Evolutionary conservation across 495 filamentous ascomycete species (phyloP), one percentile per base, ranked within the genome.

Genomic region (Cryomyces minteri): DNA sequence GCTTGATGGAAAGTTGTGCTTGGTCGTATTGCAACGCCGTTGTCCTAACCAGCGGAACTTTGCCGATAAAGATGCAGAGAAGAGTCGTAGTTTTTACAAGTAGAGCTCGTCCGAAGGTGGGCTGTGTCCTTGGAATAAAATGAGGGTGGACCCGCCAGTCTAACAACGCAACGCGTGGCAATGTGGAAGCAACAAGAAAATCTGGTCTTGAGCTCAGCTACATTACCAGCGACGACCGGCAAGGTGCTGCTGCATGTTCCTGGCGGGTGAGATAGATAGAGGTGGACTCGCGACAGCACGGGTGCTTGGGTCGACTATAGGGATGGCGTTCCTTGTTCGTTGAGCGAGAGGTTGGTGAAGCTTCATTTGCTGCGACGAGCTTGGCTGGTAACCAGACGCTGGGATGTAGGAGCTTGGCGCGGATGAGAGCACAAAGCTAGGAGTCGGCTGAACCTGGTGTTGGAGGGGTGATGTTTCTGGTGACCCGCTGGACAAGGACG

Each of bases 301-400:
- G 32, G 92, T 96, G 49, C 70, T 81, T 32, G 90, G 90, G 72
- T 99, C 94, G 65, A 99, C 80, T 60, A 99, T 99, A 12, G 90
- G 92, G 53, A 99, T 99, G 53, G 90, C 85, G 59, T 94, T 96
- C 54, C 88, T 83, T 51, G 80, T 77, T 60, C 92, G 83, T 47
- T 82, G 81, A 45, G 88, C 81, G 43, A 84, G 63, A 37, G 85
- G 82, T 67, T 94, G 90, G 58, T 92, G 84, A 54, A 84, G 71
- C 64, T 85, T 92, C 50, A 84, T 67, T 52, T 72, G 58, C 43
- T 72, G 60, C 39, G 70, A 42, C 66, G 68, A 64, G 68, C 66
- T 55, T 63, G 58, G 48, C 64, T 69, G 60, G 58, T 69, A 67
- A 45, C 58, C 64, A 44, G 67, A 66, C 43, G 83, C 14, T 3